Conservation (phyloP, 495 filamentous ascomycete species). For the Lepraria neglecta region DNA sequence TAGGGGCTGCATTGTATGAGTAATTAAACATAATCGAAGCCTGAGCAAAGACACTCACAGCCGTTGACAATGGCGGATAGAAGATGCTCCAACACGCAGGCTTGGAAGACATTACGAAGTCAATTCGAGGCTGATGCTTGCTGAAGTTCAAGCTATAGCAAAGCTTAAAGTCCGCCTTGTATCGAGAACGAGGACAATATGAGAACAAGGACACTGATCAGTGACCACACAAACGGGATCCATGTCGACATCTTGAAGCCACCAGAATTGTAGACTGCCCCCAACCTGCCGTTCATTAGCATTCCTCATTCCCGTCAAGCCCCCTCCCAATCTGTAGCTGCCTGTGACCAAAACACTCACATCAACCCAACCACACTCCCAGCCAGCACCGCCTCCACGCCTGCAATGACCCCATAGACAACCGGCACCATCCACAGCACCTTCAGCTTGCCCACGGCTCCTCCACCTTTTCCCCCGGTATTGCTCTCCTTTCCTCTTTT, state of each 20-base stretch:
- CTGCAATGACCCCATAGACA: constrained; percentile 66
- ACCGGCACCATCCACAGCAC: constrained; percentile 67
- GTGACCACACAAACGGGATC: constrained; percentile 92
- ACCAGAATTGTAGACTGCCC: constrained; percentile 79
- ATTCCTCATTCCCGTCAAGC: background rate
- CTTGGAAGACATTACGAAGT: background rate
- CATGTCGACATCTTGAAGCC: constrained; percentile 94
- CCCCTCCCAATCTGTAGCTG: too few species aligned
- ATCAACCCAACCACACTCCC: constrained; percentile 84
- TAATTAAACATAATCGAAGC: too few species aligned
- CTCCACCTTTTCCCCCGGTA: constrained; percentile 46
- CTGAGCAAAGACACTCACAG: too few species aligned
- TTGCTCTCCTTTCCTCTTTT: constrained; percentile 24
- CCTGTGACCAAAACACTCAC: constrained; percentile 47
- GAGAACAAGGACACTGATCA: constrained; percentile 81
- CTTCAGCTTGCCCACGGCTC: constrained; percentile 8
- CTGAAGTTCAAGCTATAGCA: background rate
- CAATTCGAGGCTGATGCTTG: background rate
- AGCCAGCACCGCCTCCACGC: constrained; percentile 74
- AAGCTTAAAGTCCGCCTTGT: constrained; percentile 78
- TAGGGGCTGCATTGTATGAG: background rate
- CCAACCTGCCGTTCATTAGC: constrained; percentile 53
- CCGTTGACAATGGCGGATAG: too few species aligned
- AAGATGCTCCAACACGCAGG: too few species aligned
- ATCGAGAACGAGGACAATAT: constrained; percentile 92